Percentiles rank a stretch among this genome's conserved stretches.
Evolutionary conservation across 345 rosid genomes (phyloP).

Genomic region (Salix suchowensis): DNA sequence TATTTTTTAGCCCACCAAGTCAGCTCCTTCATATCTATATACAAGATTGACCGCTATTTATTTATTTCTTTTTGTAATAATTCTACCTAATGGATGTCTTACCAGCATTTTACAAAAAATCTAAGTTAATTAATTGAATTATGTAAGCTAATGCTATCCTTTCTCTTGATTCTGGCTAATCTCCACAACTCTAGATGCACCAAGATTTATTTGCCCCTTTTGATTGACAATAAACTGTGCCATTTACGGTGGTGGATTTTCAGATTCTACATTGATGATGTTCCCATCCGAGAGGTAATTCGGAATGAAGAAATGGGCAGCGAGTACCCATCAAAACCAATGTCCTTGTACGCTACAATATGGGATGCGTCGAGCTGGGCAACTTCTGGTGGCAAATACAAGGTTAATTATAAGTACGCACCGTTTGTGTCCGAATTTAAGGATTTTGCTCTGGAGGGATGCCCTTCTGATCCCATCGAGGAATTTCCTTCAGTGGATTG

Average conservation of each 20-base stretch:
- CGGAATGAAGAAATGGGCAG: conserved; percentile 62
- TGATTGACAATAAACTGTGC: not conserved
- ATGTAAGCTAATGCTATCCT: too few relatives aligned
- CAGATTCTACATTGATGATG: conserved; percentile 87
- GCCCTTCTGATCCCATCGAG: conserved; percentile 59
- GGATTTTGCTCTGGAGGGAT: conserved; percentile 63
- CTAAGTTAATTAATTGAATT: too few relatives aligned
- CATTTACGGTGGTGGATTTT: not conserved
- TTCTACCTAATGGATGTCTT: too few relatives aligned
- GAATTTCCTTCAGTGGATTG: conserved; percentile 37
- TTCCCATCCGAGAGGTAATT: conserved; percentile 74
- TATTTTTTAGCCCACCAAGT: too few relatives aligned
- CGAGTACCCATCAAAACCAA: conserved; percentile 83
- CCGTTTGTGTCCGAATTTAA: conserved; percentile 72
- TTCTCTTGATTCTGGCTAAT: not conserved
- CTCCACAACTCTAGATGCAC: not conserved
- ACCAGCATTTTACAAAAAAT: too few relatives aligned
- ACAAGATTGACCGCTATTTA: too few relatives aligned
- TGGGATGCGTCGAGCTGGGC: conserved; percentile 99
- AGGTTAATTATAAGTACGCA: conserved; percentile 66
- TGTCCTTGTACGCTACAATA: conserved; percentile 84
- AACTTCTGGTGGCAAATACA: conserved; percentile 70
- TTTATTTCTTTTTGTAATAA: too few relatives aligned
- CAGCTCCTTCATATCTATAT: too few relatives aligned
- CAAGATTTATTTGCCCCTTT: not conserved